Base-by-base conservation (phyloP, 140 eudicot genomes). In the Ambrosia hybrid region DNA sequence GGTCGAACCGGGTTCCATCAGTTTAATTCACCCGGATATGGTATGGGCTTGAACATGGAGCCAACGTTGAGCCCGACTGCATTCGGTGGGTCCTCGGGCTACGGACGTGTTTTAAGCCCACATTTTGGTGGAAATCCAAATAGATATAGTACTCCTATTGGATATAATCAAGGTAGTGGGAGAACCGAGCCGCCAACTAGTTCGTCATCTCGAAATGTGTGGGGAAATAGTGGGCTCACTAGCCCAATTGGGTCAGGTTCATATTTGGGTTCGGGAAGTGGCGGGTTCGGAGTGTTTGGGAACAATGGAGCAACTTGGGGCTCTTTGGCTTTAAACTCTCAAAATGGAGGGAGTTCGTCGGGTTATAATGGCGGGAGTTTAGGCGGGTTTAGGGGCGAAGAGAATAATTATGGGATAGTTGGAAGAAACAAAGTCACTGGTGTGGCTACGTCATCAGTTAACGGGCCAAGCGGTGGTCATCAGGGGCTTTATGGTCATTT, bases 241-340 rank as follows among this genome's bases (percentile, higher is more conserved):
- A 80, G 73, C 63, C 74, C 69, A 2, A 73, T 64, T 49, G 73
- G 80, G 41, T 64, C 88, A 33, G 86, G 83, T 69, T 69, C 88
- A 46, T 86, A 70, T 73, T 58, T 86, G 64, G 85, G 86, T 15
- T 82, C 92, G 4, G 92, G 85, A 82, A 79, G 80, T 73, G 83
- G 91, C 15, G 80, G 88, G 21, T 87, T 84, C 57, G 93, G 84
- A 73, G 87, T 84, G 37, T 84, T 86, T 86, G 96, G 96, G 62
- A 86, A 82, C 77, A 78, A 72, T 72, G 85, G 75, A 3, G 68
- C 85, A 15, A 81, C 70, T 60, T 86, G 93, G 96, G 90, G 94
- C 38, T 71, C 86, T 46, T 75, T 86, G 39, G 76, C 83, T 4
- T 48, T 78, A 77, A 71, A 80, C 51, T 72, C 78, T 38, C 89